These are phyloP conservation scores for Talaromyces albobiverticillius DNA, from an alignment of 2,329 filamentous ascomycete species.

Conservation along the genomic window DNA sequence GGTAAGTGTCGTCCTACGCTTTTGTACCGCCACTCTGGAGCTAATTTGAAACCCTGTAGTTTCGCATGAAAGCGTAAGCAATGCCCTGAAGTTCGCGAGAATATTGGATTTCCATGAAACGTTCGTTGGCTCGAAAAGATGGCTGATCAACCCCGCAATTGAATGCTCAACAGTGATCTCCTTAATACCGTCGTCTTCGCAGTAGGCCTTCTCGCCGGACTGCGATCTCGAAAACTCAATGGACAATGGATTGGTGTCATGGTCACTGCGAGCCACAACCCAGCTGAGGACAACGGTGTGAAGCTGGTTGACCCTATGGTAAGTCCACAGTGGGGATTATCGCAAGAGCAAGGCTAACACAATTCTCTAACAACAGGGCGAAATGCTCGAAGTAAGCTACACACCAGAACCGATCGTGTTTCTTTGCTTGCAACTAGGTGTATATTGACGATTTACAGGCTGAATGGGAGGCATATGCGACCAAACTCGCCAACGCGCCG, in stretches of 20 bases:
- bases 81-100: constrained; percentile 17
- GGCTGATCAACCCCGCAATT: constrained; percentile 25
- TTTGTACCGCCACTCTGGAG: neutral
- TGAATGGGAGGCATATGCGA: constrained; percentile 89
- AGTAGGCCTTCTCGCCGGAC: constrained; percentile 81
- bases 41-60: constrained; percentile 42
- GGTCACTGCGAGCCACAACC: constrained; percentile 94
- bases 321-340: constrained; percentile 14
- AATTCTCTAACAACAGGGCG: constrained; percentile 55
- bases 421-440: too few species aligned
- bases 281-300: constrained; percentile 83
- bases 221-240: constrained; percentile 85
- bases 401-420: constrained; percentile 17
- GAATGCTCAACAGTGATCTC: constrained; percentile 60
- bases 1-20: constrained; percentile 33
- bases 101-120: neutral
- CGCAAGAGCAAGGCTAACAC: constrained; percentile 16
- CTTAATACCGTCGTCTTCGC: constrained; percentile 91
- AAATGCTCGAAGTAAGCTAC: constrained; percentile 80
- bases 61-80: constrained; percentile 67
- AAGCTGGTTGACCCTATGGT: constrained; percentile 95
- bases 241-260: constrained; percentile 93
- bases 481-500: constrained; percentile 79
- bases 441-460: constrained; percentile 42
- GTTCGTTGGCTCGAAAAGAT: neutral